Evolutionary conservation across 495 filamentous ascomycete genomes (phyloP), one percentile per base, ranked within the genome.

Genomic region (Penicillium psychrofluorescens): DNA sequence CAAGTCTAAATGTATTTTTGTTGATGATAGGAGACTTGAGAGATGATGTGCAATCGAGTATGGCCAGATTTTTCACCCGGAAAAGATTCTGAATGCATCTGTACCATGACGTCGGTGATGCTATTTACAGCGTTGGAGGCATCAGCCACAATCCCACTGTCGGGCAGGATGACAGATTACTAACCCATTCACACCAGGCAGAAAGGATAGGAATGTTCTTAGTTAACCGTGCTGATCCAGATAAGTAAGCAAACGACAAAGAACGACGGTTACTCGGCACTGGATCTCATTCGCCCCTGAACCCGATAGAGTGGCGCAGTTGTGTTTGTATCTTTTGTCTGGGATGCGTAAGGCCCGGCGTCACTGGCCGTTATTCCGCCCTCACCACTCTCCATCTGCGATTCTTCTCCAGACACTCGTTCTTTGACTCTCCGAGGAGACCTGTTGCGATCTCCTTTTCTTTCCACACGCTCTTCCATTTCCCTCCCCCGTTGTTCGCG

Each of bases 21-120:
- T 4, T 22, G 22, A 22, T 6, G 22, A 22, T 3, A 22, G 22
- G 22, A 22, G 22, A 3, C 22, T 22, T 22, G 22, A 6, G 2
- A 22, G 22, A 22, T 22, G 2, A 22, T 3, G 2, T 6, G 6
- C 22, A 3, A 3, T 2, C 22, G 22, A 22, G 22, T 22, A 22
- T 6, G 22, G 6, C 4, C 22, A 22, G 22, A 22, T 0, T 22
- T 22, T 22, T 22, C 22, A 22, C 22, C 22, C 22, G 22, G 0
- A 6, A 22, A 4, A 4, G 32, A 6, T 3, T 34, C 32, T 34
- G 10, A 9, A 6, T 34, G n/a, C 10, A 34, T 34, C 32, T 60
- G 57, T 51, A 54, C 40, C 55, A 61, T 61, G 57, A 61, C 57
- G 57, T 61, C 54, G 54, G 35, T 55, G 57, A 41, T 53, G 38